Evolutionary conservation across 306 rosid genomes (phyloP), one percentile per base, ranked within the genome.

Genomic region (Leucaena leucocephala): DNA sequence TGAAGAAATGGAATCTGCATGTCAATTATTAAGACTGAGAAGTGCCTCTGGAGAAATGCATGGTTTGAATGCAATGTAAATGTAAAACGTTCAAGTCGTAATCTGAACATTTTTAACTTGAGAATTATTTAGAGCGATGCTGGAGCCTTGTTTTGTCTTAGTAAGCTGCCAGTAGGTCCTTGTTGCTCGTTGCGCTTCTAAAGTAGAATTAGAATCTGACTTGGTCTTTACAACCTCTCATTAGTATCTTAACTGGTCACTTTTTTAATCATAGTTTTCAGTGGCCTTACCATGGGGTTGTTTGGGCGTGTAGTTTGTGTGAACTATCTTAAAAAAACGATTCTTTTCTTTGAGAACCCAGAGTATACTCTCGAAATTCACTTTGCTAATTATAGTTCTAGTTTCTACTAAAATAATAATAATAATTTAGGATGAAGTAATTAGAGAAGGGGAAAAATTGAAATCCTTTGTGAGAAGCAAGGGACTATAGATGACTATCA

Each of bases 61-160:
- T 52, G 48, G 42, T 44, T 72, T 67, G 38, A 76, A 59, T 58
- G 55, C 39, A 38, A 8, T 55, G 48, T 9, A 44, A 44, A 44
- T 54, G 78, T 42, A 35, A 55, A 45, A 2, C 57, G 63, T 54
- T 68, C 35, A 35, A 64, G 57, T 79, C 27, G n/a, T 38, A 33
- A 46, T 21, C 14, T 36, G 39, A 36, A 36, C 39, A 27, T 27
- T 27, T 27, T 27, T 27, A 36, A 36, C 4, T 36, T 36, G 39
- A 36, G 39, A 36, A 36, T 2, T 16, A 34, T 68, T 72, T 10
- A 10, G 8, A 13, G 65, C 16, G 16, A 54, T 57, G 40, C 27
- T 2, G 33, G 2, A 4, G 15, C 54, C 55, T 16, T 22, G 0
- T 7, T 70, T n/a, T 36, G 27, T 21, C 76, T 21, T 48, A 34